Evolutionary conservation across 352 stramenopile species (phyloP), one percentile per base, ranked within the genome.

Genomic region (Peronosclerospora sorghi): DNA sequence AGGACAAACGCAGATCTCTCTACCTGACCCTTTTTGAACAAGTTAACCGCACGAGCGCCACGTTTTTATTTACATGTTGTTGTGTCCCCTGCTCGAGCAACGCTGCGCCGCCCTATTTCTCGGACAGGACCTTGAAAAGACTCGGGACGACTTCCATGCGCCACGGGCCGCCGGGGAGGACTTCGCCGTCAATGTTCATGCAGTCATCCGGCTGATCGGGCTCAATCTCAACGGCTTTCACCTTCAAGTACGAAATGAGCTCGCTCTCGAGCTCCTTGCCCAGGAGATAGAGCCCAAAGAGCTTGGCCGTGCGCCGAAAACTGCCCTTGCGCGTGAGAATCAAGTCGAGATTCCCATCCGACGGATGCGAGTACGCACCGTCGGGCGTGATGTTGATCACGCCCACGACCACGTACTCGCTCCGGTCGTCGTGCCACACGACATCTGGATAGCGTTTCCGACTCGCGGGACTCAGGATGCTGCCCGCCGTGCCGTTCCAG

Each of bases 131-230:
- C 55, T 90, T 90, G 59, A 90, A 90, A 34, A 90, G 64, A 46
- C 77, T 90, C n/a, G 77, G 77, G 14, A 90, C 70, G 19, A 90
- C 64, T 41, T 90, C 77, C 63, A 86, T 86, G n/a, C 73, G 73
- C 72, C 74, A 90, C 0, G 77, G 74, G 4, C 77, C 77, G 2
- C 62, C 60, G 4, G 57, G 35, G 14, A 90, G 54, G 41, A 86
- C 74, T 56, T 90, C 77, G 20, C 77, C 77, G 47, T 90, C 77
- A 38, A 86, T 90, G 57, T 90, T 90, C 67, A 86, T 83, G 51
- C 68, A 69, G 49, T 85, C 69, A 5, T 57, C 51, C 14, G 53
- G 26, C 37, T 87, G 54, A 41, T 89, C 72, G 14, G 73, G 68
- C 27, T 78, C 54, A 28, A 90, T 69, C 34, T 78, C 63, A 13